Conservation (phyloP, 2,329 filamentous ascomycete species). For the Shiraia sp. region DNA sequence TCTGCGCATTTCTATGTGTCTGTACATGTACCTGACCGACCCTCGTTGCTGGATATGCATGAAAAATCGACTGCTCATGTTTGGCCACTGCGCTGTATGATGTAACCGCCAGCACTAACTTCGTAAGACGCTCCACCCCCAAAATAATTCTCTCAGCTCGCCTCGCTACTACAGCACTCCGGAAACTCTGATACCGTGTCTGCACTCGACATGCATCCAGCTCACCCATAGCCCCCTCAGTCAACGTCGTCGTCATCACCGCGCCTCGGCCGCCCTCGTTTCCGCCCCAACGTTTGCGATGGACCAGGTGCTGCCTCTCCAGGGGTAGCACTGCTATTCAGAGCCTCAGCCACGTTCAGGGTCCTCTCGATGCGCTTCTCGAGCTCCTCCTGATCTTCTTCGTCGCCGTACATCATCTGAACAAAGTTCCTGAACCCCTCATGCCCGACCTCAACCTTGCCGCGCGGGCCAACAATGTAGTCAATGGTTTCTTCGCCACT, state of each 20-base stretch:
- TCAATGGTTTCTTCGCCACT: conserved; percentile 77
- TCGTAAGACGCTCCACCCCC: too few species aligned
- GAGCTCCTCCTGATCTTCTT: conserved; percentile 34
- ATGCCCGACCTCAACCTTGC: conserved; percentile 81
- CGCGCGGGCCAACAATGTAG: conserved; percentile 83
- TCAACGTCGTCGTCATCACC: conserved; percentile 10
- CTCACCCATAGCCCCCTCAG: neutral
- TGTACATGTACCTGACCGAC: too few species aligned
- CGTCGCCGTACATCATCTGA: conserved; percentile 39
- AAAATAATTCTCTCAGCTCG: neutral
- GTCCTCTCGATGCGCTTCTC: conserved; percentile 40
- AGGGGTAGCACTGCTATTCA: conserved; percentile 9
- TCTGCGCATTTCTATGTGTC: too few species aligned
- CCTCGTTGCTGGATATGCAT: too few species aligned
- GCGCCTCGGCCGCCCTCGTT: conserved; percentile 18
- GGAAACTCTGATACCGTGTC: neutral
- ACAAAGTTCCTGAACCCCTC: conserved; percentile 74
- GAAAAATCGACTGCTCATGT: too few species aligned
- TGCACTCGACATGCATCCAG: too few species aligned
- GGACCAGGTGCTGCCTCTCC: conserved; percentile 7
- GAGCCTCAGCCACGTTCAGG: conserved; percentile 30
- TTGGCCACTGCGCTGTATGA: too few species aligned
- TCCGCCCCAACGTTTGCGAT: conserved; percentile 15
- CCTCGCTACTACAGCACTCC: neutral
- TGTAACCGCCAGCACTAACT: too few species aligned